phyloP scores from a whole-genome alignment of 352 stramenopile genomes.

The Pythium biforme region DNA sequence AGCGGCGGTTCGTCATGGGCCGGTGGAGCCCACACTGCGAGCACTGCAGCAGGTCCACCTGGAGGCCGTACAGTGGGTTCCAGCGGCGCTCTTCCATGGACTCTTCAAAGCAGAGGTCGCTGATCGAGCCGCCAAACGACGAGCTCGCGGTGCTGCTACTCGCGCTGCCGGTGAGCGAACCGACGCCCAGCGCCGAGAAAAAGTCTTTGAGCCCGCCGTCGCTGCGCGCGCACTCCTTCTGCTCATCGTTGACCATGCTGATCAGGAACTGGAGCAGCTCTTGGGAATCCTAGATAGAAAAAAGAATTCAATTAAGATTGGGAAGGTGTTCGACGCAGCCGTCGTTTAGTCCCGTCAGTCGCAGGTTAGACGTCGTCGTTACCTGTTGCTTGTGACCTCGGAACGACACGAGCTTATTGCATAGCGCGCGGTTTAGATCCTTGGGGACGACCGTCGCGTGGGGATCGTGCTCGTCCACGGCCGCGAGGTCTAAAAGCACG shows the following conservation, averaged over 20 bases:
- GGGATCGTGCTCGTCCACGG: conserved; percentile 11
- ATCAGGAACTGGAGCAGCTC: conserved; percentile 87
- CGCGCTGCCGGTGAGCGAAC: conserved; percentile 2
- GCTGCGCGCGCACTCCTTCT: conserved; percentile 45
- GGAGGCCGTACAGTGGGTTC: conserved; percentile 75
- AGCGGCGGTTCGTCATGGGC: conserved; percentile 72
- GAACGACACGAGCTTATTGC: conserved; percentile 52
- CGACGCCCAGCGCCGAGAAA: conserved; percentile 11
- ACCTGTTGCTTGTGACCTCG: conserved; percentile 82
- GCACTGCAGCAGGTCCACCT: conserved; percentile 84
- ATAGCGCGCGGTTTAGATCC: conserved; percentile 61
- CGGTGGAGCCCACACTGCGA: conserved; percentile 57
- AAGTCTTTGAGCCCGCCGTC: conserved; percentile 61
- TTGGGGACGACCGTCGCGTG: conserved; percentile 42
- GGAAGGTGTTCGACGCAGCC: neutral
- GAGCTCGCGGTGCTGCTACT: conserved; percentile 14
- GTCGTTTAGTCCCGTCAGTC: neutral
- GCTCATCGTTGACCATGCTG: conserved; percentile 71
- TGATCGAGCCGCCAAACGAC: conserved; percentile 50
- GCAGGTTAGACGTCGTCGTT: neutral
- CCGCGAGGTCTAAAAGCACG: conserved; percentile 22
- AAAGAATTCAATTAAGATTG: neutral
- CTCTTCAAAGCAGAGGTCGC: conserved; percentile 62
- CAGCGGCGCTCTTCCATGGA: conserved; percentile 61
- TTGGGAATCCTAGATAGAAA: conserved; percentile 59